These are phyloP conservation scores for Oldenlandia corymbosa DNA, from an alignment of 257 asterid species.

Conservation along the genomic window DNA sequence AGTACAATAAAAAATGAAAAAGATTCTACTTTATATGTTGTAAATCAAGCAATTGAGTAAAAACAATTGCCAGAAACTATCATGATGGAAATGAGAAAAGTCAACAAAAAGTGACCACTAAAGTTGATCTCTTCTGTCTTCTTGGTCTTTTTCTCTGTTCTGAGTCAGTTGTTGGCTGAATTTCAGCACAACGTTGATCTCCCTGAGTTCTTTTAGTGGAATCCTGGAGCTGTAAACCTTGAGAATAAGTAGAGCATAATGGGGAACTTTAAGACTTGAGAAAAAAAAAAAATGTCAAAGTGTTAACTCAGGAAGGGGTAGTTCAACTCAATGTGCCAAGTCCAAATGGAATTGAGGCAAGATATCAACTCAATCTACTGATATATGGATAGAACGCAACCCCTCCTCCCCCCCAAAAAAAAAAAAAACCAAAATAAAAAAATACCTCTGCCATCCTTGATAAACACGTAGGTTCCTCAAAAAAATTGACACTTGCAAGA, in stretches of 20 bases:
- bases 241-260: conserved; percentile 15
- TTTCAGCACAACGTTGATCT: conserved; percentile 30
- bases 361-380: neutral
- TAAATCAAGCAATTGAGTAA: neutral
- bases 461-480: conserved; percentile 41
- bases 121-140: conserved; percentile 34
- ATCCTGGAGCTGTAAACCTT: conserved; percentile 35
- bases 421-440: too few species aligned
- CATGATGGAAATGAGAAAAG: neutral
- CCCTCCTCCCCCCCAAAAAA: too few species aligned
- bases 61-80: neutral
- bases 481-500: conserved; percentile 42
- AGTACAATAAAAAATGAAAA: conserved; percentile 15
- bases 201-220: conserved; percentile 18
- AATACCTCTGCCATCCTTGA: conserved; percentile 39
- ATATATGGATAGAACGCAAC: conserved; percentile 1
- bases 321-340: neutral
- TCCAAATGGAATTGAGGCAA: neutral
- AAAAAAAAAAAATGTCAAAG: neutral
- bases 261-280: neutral
- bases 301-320: neutral
- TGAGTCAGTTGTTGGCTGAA: conserved; percentile 24
- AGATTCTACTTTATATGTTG: neutral
- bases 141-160: conserved; percentile 24
- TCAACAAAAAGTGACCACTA: conserved; percentile 30